Conservation (phyloP, 352 stramenopile genomes). For the Phytophthora kernoviae region DNA sequence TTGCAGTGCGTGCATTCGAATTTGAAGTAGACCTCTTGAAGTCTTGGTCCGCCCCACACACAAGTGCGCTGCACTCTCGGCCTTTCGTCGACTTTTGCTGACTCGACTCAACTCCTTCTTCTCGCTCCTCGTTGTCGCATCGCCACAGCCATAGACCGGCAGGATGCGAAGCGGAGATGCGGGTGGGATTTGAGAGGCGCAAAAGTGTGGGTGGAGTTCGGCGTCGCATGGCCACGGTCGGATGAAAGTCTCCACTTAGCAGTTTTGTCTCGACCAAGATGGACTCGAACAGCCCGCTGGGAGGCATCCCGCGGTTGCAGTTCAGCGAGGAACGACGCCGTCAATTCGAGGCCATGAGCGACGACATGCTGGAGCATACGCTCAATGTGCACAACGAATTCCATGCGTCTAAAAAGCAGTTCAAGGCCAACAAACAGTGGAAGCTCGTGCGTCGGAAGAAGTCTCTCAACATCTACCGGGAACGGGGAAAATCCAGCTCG, state of each 20-base stretch:
- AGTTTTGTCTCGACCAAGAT: slow-evolving; percentile 11
- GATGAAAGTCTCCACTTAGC: slow-evolving; percentile 21
- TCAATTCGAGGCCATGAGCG: slow-evolving; percentile 51
- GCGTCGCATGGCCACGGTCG: slow-evolving; percentile 19
- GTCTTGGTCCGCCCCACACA: slow-evolving; percentile 4
- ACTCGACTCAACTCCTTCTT: slow-evolving; percentile 4
- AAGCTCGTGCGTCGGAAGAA: slow-evolving; percentile 63
- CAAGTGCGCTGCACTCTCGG: not conserved
- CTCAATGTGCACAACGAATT: slow-evolving; percentile 63
- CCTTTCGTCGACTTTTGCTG: slow-evolving; percentile 20
- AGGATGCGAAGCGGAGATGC: slow-evolving; percentile 15
- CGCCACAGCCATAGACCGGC: slow-evolving; percentile 18
- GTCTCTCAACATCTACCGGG: slow-evolving; percentile 60
- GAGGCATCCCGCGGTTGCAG: slow-evolving; percentile 39
- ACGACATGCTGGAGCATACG: slow-evolving; percentile 64
- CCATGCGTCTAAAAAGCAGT: slow-evolving; percentile 35
- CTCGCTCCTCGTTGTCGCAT: slow-evolving; percentile 17
- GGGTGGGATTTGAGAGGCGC: slow-evolving; percentile 20
- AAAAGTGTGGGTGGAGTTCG: slow-evolving; percentile 19
- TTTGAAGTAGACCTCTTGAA: slow-evolving; percentile 15
- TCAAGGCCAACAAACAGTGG: slow-evolving; percentile 44
- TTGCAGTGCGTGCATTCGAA: not conserved
- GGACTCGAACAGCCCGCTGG: slow-evolving; percentile 16
- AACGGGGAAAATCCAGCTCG: slow-evolving; percentile 28
- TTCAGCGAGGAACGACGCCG: slow-evolving; percentile 42